These are phyloP conservation scores for Acacia pycnantha DNA, from an alignment of 331 rosid species.

Conservation along the genomic window DNA sequence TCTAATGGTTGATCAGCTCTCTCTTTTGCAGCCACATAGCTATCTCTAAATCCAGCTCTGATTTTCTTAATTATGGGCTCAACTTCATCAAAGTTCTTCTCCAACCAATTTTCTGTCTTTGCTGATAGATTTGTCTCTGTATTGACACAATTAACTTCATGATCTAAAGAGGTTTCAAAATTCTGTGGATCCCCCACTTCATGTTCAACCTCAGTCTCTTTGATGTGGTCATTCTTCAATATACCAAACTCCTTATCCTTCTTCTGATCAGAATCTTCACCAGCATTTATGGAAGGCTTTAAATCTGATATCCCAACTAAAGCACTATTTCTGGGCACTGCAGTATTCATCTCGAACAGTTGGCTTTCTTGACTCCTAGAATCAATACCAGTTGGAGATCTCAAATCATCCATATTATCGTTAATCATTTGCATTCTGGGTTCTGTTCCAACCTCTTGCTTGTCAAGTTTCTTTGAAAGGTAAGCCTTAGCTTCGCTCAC, in stretches of 20 bases:
- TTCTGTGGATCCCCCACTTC: conserved; percentile 35
- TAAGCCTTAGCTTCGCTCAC: conserved; percentile 89
- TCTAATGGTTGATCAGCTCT: conserved; percentile 45
- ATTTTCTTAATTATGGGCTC: conserved; percentile 75
- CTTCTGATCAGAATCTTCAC: conserved; percentile 36
- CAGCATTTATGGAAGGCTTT: conserved; percentile 32
- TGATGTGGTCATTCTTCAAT: conserved; percentile 30
- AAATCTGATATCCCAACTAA: conserved; percentile 40
- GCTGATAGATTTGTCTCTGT: conserved; percentile 28
- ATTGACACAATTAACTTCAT: conserved; percentile 38
- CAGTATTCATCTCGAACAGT: conserved; percentile 26
- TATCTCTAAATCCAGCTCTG: conserved; percentile 79
- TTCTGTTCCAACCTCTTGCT: conserved; percentile 36
- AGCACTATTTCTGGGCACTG: conserved; percentile 24
- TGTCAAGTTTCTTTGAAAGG: conserved; percentile 54
- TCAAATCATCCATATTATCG: conserved; percentile 35
- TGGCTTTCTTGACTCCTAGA: conserved; percentile 24
- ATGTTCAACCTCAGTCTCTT: conserved; percentile 29
- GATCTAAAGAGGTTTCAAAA: conserved; percentile 35
- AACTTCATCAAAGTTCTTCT: conserved; percentile 69
- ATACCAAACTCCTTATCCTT: conserved; percentile 38
- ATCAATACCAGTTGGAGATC: conserved; percentile 38
- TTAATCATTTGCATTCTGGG: conserved; percentile 22
- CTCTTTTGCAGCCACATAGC: conserved; percentile 70
- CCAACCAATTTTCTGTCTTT: conserved; percentile 69